These are phyloP conservation scores for Arthrobotrys entomopaga DNA, from an alignment of 2,329 filamentous ascomycete genomes.

Conservation along the genomic window DNA sequence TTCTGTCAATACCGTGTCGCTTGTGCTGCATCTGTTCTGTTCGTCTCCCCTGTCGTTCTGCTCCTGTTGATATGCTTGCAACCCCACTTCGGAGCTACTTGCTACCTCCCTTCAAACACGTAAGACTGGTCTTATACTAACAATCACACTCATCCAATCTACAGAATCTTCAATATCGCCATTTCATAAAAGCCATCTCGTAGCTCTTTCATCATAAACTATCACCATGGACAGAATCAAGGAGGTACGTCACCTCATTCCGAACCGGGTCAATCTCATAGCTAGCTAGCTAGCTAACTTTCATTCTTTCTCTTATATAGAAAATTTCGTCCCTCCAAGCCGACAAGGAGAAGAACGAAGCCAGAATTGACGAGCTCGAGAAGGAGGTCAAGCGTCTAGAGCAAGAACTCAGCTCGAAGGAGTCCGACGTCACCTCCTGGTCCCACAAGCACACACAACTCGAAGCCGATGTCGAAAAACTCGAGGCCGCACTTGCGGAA, in stretches of 20 bases:
- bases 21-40: conserved; percentile 1
- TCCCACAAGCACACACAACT: conserved; percentile 94
- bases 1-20: background rate
- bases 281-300: too few species aligned
- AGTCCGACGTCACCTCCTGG: conserved; percentile 97
- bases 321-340: conserved; percentile 79
- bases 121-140: conserved; percentile 29
- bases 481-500: conserved; percentile 83
- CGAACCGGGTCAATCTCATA: too few species aligned
- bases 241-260: conserved; percentile 33
- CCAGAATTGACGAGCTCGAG: conserved; percentile 77
- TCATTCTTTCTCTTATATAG: conserved; percentile 69
- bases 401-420: conserved; percentile 94
- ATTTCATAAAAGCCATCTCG: too few species aligned
- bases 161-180: too few species aligned
- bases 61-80: conserved; percentile 12
- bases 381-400: conserved; percentile 88
- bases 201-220: conserved; percentile 3
- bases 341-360: conserved; percentile 69
- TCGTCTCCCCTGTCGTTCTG: conserved; percentile 38
- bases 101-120: conserved; percentile 27
- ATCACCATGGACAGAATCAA: conserved; percentile 60
- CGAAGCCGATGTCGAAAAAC: conserved; percentile 90
- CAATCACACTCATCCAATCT: too few species aligned
- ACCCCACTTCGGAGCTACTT: conserved; percentile 33